Conservation (phyloP, 2,329 filamentous ascomycete species). For the Talaromyces sp. region DNA sequence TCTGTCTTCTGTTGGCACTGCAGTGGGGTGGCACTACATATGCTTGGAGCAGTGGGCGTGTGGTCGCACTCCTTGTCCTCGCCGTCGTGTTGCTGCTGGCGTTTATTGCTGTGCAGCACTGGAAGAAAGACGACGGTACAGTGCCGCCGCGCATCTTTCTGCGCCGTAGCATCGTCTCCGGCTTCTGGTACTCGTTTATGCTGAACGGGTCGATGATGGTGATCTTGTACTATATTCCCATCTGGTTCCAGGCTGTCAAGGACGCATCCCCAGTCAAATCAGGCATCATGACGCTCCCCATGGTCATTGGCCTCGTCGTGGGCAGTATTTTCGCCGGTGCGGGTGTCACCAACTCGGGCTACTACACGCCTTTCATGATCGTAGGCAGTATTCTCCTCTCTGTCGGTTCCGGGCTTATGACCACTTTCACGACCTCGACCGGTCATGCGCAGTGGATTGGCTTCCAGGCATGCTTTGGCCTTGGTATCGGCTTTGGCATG, state of each 20-base stretch:
- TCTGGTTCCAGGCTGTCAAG: slow-evolving; percentile 35
- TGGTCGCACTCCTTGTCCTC: slow-evolving; percentile 18
- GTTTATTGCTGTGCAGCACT: slow-evolving; percentile 15
- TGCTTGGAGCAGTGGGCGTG: slow-evolving; percentile 16
- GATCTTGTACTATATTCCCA: slow-evolving; percentile 27
- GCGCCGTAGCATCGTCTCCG: slow-evolving; percentile 30
- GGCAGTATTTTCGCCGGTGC: slow-evolving; percentile 24
- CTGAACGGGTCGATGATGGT: slow-evolving; percentile 27
- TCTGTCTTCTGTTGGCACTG: slow-evolving; percentile 13
- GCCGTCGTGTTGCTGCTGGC: slow-evolving; percentile 15
- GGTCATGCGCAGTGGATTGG: slow-evolving; percentile 17
- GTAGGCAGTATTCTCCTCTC: slow-evolving; percentile 20
- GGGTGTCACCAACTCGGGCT: slow-evolving; percentile 21
- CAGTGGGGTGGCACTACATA: slow-evolving; percentile 12
- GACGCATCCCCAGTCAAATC: slow-evolving; percentile 26
- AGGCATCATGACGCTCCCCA: slow-evolving; percentile 39
- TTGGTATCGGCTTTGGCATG: slow-evolving; percentile 15
- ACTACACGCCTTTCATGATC: slow-evolving; percentile 23
- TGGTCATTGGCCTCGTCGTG: slow-evolving; percentile 30
- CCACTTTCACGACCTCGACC: slow-evolving; percentile 25
- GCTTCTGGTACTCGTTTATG: slow-evolving; percentile 29
- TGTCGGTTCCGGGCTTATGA: slow-evolving; percentile 27
- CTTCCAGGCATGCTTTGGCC: slow-evolving; percentile 19
- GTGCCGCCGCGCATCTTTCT: slow-evolving; percentile 31
- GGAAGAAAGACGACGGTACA: slow-evolving; percentile 22